Base-by-base conservation (phyloP, 208 protist genomes). In the Willaertia magna region DNA sequence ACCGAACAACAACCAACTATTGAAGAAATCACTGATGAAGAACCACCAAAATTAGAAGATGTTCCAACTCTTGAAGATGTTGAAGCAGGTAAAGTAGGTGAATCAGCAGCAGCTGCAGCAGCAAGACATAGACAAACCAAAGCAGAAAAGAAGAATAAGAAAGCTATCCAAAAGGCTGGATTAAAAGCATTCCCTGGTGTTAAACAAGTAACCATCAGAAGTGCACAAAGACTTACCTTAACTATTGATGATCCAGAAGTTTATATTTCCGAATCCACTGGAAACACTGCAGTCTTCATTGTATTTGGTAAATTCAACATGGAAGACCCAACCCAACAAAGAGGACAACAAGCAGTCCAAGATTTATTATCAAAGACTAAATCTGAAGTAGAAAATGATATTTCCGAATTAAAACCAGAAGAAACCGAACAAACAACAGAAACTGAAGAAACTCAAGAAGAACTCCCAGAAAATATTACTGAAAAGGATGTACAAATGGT, bases 261-360 rank as follows among this genome's bases (percentile, higher is more conserved):
- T n/a, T 96, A 89, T 91, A 94, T 93, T 85, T 87, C 85, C 34
- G 84, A 91, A 4, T n/a, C 16, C 11, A n/a, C 43, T 18, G 39
- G 39, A 2, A 89, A 81, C 44, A 89, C 89, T 22, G 94, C 96
- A 84, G 95, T 91, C 16, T 97, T 94, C 86, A 89, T 96, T 48
- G 91, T 97, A 89, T 96, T 96, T 79, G 95, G 95, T 86, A 93
- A 95, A 86, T 90, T 91, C 74, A 94, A 94, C 49, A 91, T 96
- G 14, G 94, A 97, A 85, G 94, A 97, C 85, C 6, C 43, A 22
- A 26, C 18, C 7, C 76, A 81, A 81, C 43, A 46, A 81, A 9
- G 20, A 16, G 76, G 76, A 39, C 18, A 14, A 51, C 18, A 26
- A 30, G 76, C 18, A 40, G 44, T 40, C 6, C 43, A 49, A 52